These are phyloP conservation scores for Sordaria brevicollis DNA, from an alignment of 495 filamentous ascomycete genomes.

Conservation along the genomic window DNA sequence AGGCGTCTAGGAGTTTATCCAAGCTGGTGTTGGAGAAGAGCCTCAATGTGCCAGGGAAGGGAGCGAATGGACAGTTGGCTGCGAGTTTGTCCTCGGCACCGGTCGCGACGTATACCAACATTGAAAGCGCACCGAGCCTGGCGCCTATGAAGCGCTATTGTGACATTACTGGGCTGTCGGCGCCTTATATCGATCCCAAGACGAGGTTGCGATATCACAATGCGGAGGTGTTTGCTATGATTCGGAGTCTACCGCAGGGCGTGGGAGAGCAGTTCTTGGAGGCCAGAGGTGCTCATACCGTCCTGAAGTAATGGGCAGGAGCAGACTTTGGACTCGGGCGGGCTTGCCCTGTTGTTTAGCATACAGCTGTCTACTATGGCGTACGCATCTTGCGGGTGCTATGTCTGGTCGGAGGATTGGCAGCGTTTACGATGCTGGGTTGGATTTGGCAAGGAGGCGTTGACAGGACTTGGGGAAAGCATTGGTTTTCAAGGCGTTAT, in stretches of 20 bases:
- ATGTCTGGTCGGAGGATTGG: not conserved
- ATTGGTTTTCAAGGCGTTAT: not conserved
- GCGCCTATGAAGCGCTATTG: conserved; percentile 76
- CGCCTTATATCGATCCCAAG: conserved; percentile 88
- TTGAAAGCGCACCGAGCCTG: conserved; percentile 80
- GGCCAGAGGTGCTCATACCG: conserved; percentile 79
- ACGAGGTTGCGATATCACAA: conserved; percentile 82
- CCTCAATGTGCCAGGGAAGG: conserved; percentile 16
- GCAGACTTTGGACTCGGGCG: not conserved
- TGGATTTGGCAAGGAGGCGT: not conserved
- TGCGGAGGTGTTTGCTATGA: conserved; percentile 74
- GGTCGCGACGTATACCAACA: conserved; percentile 83
- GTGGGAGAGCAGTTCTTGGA: conserved; percentile 80
- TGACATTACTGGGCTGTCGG: conserved; percentile 84
- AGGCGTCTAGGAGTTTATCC: conserved; percentile 73
- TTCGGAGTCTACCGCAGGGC: conserved; percentile 66
- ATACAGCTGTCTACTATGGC: not conserved
- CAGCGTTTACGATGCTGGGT: not conserved
- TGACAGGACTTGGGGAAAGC: not conserved
- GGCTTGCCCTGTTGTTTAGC: not conserved
- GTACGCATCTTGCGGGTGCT: not conserved
- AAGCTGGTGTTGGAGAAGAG: conserved; percentile 74
- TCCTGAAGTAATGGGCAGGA: conserved; percentile 54
- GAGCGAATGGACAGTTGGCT: conserved; percentile 18
- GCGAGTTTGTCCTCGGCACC: conserved; percentile 44